phyloP scores from a whole-genome alignment of 148 eudicot species.

The Camellia lanceoleosa region DNA sequence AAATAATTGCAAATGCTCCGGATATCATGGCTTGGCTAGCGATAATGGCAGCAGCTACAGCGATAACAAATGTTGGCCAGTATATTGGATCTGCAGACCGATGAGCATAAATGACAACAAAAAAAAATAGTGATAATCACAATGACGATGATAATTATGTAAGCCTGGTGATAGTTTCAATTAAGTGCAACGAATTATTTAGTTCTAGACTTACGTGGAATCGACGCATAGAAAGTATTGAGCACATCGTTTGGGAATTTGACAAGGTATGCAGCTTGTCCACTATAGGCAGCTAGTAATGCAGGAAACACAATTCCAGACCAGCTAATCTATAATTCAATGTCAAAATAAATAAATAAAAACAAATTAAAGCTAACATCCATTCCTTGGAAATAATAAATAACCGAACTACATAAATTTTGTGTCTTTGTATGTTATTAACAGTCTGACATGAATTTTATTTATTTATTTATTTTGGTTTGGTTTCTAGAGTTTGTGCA shows the following conservation, averaged over 20 bases:
- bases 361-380: too few species aligned
- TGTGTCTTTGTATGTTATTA: too few species aligned
- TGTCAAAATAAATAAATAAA: background rate
- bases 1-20: conserved; percentile 60
- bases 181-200: too few species aligned
- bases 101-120: background rate
- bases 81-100: conserved; percentile 40
- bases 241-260: conserved; percentile 42
- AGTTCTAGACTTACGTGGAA: conserved; percentile 34
- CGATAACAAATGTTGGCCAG: conserved; percentile 74
- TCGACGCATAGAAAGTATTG: conserved; percentile 41
- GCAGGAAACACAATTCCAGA: conserved; percentile 41
- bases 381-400: too few species aligned
- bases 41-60: conserved; percentile 64
- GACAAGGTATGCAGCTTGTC: conserved; percentile 76
- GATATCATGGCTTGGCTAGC: conserved; percentile 88
- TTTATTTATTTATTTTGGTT: too few species aligned
- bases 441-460: too few species aligned
- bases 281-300: conserved; percentile 52
- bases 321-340: conserved; percentile 35
- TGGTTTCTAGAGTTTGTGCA: too few species aligned
- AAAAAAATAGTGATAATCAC: too few species aligned
- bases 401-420: too few species aligned
- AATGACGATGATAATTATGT: too few species aligned
- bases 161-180: too few species aligned